These are phyloP conservation scores for Aspergillus spinulosporus DNA, from an alignment of 2,329 filamentous ascomycete genomes.

Conservation along the genomic window DNA sequence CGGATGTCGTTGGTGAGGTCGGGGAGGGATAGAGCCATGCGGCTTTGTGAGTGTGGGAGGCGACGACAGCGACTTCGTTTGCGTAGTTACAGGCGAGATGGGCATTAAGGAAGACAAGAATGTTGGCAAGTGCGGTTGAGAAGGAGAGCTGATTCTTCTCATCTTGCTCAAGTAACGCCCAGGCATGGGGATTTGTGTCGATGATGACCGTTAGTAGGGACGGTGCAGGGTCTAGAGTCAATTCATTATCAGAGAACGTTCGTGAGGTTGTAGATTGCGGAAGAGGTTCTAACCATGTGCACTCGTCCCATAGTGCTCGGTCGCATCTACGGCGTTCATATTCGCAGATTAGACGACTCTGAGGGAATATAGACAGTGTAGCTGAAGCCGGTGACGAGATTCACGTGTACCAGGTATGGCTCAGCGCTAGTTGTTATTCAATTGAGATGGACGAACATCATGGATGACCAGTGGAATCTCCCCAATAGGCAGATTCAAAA, in stretches of 20 bases:
- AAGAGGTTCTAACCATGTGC: conserved; percentile 42
- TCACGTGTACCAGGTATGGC: neutral
- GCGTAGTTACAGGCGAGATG: conserved; percentile 91
- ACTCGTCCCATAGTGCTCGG: conserved; percentile 54
- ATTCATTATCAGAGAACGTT: neutral
- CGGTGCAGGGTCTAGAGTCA: conserved; percentile 57
- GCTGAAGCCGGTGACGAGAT: neutral
- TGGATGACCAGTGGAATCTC: conserved; percentile 4
- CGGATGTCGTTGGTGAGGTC: conserved; percentile 14
- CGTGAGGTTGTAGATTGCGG: neutral
- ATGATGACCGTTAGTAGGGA: conserved; percentile 88
- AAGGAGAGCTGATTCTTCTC: conserved; percentile 66
- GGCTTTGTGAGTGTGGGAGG: conserved; percentile 81
- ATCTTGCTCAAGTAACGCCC: conserved; percentile 68
- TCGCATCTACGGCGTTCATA: conserved; percentile 68
- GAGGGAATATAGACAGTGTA: neutral
- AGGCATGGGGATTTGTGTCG: conserved; percentile 95
- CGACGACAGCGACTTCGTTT: conserved; percentile 89
- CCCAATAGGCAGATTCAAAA: conserved; percentile 4
- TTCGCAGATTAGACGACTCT: neutral
- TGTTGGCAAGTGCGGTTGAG: conserved; percentile 78
- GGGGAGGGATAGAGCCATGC: conserved; percentile 82
- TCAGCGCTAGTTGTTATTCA: neutral
- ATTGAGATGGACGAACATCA: conserved; percentile 7
- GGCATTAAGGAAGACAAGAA: conserved; percentile 95